Percentiles rank a stretch among this genome's conserved stretches.
These are phyloP conservation scores for Dothistroma pini DNA, from an alignment of 2,329 filamentous ascomycete genomes.

Conservation along the genomic window DNA sequence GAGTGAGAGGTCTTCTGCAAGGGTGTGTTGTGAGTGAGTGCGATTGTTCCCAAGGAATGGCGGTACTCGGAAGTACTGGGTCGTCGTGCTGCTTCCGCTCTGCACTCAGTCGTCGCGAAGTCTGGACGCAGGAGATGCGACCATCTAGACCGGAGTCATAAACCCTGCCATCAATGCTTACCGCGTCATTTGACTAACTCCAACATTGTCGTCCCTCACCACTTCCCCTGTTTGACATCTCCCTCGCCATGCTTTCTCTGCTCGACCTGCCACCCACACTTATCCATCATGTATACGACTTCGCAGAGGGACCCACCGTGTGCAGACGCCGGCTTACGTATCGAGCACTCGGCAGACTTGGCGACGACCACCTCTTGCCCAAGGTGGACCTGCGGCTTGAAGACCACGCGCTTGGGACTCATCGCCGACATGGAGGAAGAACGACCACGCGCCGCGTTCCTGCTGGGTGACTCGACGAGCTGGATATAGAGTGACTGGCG, in stretches of 20 bases:
- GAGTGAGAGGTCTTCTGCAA: constrained; percentile 2
- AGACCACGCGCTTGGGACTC: too few species aligned
- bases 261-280: not conserved
- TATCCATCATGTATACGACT: not conserved
- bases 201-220: not conserved
- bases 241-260: not conserved
- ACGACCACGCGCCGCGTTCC: too few species aligned
- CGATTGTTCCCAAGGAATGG: not conserved
- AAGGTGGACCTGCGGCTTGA: too few species aligned
- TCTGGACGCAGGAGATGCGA: not conserved
- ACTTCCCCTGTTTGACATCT: too few species aligned
- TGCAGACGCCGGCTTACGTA: not conserved
- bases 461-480: too few species aligned
- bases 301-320: not conserved
- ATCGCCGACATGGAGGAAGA: too few species aligned
- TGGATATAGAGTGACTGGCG: too few species aligned
- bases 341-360: not conserved
- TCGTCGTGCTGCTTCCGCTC: not conserved
- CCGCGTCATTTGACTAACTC: not conserved
- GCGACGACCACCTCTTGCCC: not conserved
- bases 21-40: not conserved
- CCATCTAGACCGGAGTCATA: not conserved
- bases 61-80: constrained; percentile 5
- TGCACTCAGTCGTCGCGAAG: not conserved
- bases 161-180: not conserved